Percentiles rank a stretch among this genome's conserved stretches.
These are phyloP conservation scores for Emericellopsis terricola DNA, from an alignment of 495 filamentous ascomycete species.

Conservation along the genomic window DNA sequence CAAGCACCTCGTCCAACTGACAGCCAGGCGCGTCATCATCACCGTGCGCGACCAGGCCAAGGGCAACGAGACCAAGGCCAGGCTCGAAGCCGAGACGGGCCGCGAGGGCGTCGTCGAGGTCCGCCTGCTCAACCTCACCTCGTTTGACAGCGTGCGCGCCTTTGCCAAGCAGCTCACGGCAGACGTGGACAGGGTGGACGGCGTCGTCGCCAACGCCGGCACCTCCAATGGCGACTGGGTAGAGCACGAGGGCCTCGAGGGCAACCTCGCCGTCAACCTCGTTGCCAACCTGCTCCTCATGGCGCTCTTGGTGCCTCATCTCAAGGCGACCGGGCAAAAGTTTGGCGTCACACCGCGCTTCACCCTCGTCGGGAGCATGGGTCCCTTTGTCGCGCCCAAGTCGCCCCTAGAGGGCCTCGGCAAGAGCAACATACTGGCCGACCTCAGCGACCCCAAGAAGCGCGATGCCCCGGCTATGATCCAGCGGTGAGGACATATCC, in stretches of 20 bases:
- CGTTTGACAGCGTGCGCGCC: constrained; percentile 9
- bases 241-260: constrained; percentile 18
- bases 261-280: constrained; percentile 34
- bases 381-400: constrained; percentile 3
- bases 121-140: constrained; percentile 30
- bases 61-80: constrained; percentile 23
- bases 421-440: background rate
- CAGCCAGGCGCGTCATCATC: constrained; percentile 23
- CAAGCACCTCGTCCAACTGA: constrained; percentile 21
- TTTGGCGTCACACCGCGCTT: constrained; percentile 10
- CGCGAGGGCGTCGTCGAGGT: constrained; percentile 29
- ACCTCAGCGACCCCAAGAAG: background rate
- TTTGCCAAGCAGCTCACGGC: constrained; percentile 9
- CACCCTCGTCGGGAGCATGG: constrained; percentile 10
- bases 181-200: constrained; percentile 20
- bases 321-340: constrained; percentile 13
- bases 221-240: constrained; percentile 8
- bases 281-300: constrained; percentile 27
- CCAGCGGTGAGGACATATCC: background rate
- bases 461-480: background rate
- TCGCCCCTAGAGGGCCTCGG: background rate
- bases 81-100: constrained; percentile 19
- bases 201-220: constrained; percentile 27
- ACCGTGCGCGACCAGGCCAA: constrained; percentile 22
- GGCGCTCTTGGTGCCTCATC: constrained; percentile 22